Conservation (phyloP, 2,329 filamentous ascomycete genomes). For the Keithomyces neogunnii region DNA sequence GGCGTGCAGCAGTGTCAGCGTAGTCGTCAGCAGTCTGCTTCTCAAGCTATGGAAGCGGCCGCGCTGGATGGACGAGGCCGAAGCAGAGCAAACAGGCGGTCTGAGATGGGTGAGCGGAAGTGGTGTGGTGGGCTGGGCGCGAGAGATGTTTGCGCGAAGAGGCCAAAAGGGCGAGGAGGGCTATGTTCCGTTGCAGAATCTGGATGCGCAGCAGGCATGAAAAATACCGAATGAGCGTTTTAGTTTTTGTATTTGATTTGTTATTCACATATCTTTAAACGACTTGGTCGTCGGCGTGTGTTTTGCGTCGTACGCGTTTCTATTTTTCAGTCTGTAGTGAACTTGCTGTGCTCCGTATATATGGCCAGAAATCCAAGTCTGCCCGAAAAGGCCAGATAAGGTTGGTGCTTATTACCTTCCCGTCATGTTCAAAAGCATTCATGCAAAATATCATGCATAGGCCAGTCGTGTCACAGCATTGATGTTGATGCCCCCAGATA, state of each 20-base stretch:
- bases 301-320: too few species aligned
- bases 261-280: background rate
- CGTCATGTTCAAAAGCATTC: too few species aligned
- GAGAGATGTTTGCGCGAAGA: constrained; percentile 30
- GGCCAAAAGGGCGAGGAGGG: constrained; percentile 40
- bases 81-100: constrained; percentile 49
- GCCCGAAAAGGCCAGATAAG: too few species aligned
- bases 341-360: too few species aligned
- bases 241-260: background rate
- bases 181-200: constrained; percentile 49
- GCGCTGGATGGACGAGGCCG: constrained; percentile 71
- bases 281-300: too few species aligned
- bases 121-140: constrained; percentile 32
- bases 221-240: background rate
- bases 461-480: too few species aligned
- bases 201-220: constrained; percentile 28
- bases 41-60: constrained; percentile 83
- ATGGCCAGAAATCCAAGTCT: too few species aligned
- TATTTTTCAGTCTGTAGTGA: too few species aligned
- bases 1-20: constrained; percentile 83
- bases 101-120: constrained; percentile 34
- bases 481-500: too few species aligned
- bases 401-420: too few species aligned
- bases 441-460: too few species aligned
- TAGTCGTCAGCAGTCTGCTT: constrained; percentile 75